Conservation (phyloP, 2,329 filamentous ascomycete genomes). For the Microsporum canis region DNA sequence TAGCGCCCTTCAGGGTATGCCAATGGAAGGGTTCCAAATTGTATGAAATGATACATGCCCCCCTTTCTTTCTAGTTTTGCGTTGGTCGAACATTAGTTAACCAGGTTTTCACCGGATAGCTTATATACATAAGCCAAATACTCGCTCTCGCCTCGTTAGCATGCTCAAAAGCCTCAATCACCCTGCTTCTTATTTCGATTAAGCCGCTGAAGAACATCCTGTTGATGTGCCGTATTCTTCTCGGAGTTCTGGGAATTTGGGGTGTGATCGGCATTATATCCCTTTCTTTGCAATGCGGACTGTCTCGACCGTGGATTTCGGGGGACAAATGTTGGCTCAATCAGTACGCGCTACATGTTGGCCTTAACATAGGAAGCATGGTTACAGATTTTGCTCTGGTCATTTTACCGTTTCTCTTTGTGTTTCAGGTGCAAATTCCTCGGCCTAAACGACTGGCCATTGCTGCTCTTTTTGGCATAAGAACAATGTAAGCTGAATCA, state of each 20-base stretch:
- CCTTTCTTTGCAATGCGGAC: conserved; percentile 17
- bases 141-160: conserved; percentile 14
- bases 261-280: conserved; percentile 13
- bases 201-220: conserved; percentile 16
- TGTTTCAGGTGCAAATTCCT: conserved; percentile 16
- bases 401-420: conserved; percentile 17
- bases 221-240: conserved; percentile 13
- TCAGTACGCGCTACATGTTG: conserved; percentile 16
- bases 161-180: conserved; percentile 17
- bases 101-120: conserved; percentile 8
- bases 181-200: conserved; percentile 18
- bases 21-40: conserved; percentile 16
- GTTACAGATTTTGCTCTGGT: conserved; percentile 17
- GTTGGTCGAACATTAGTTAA: conserved; percentile 3
- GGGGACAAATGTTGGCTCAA: conserved; percentile 16
- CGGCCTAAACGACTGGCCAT: conserved; percentile 15
- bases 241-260: conserved; percentile 15
- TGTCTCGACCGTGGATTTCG: conserved; percentile 16
- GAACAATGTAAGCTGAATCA: conserved; percentile 15
- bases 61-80: neutral
- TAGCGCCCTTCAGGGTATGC: conserved; percentile 10
- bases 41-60: conserved; percentile 5
- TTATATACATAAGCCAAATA: conserved; percentile 18
- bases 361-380: conserved; percentile 15
- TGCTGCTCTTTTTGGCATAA: conserved; percentile 15